These are phyloP conservation scores for Inosperma sp. DNA, from an alignment of 768 basidiomycete genomes.

Conservation along the genomic window DNA sequence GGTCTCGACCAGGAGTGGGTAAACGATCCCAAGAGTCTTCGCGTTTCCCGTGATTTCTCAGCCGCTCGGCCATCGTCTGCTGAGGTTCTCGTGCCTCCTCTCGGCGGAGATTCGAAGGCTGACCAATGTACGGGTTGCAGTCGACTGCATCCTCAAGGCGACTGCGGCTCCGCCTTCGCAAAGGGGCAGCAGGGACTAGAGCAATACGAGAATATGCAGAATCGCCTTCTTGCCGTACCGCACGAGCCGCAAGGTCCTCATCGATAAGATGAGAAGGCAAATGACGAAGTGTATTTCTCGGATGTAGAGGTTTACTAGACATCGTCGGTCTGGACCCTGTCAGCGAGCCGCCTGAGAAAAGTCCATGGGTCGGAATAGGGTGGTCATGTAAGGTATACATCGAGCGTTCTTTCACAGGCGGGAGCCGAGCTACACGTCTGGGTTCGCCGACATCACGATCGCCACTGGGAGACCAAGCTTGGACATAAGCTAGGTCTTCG, in stretches of 20 bases:
- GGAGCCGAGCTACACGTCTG: conserved; percentile 25
- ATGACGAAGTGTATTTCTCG: conserved; percentile 18
- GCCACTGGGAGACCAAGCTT: conserved; percentile 34
- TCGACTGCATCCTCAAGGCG: background rate
- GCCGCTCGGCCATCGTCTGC: conserved; percentile 18
- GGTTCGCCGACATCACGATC: conserved; percentile 43
- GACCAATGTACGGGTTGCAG: conserved; percentile 14
- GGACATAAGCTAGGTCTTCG: conserved; percentile 23
- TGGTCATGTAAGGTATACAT: conserved; percentile 18
- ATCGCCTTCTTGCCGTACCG: background rate
- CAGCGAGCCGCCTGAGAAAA: conserved; percentile 22
- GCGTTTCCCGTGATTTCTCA: conserved; percentile 17
- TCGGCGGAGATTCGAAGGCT: conserved; percentile 26
- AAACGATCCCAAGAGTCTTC: conserved; percentile 14
- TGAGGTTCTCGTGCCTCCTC: conserved; percentile 3
- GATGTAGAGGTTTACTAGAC: conserved; percentile 8
- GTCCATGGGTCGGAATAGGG: conserved; percentile 19
- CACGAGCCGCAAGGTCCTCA: conserved; percentile 16
- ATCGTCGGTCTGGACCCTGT: conserved; percentile 14
- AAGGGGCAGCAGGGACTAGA: background rate
- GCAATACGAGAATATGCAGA: background rate
- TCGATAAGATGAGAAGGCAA: conserved; percentile 30
- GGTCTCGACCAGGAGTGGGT: conserved; percentile 28
- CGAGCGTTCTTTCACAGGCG: conserved; percentile 21
- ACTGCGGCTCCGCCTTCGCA: background rate